Evolutionary conservation across 2,329 filamentous ascomycete genomes (phyloP), one percentile per base, ranked within the genome.

Genomic region (Corynespora cassiicola): DNA sequence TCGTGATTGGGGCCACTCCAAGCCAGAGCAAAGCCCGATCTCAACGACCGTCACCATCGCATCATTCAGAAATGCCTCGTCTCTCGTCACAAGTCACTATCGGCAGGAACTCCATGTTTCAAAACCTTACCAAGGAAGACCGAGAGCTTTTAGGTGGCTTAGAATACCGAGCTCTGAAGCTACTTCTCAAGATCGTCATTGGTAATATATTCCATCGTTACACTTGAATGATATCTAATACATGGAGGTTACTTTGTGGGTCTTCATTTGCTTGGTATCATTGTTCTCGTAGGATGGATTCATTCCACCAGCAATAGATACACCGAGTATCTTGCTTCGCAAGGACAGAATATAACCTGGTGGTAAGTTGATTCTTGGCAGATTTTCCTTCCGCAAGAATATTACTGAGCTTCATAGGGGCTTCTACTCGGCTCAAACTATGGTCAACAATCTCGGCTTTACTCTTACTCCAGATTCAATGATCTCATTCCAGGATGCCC

Each of bases 381-480:
- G n/a, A n/a, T n/a, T n/a, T n/a, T n/a, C n/a, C n/a, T n/a, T n/a
- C n/a, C n/a, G n/a, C n/a, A n/a, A n/a, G n/a, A n/a, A n/a, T n/a
- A n/a, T n/a, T n/a, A n/a, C n/a, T n/a, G n/a, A n/a, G n/a, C n/a
- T n/a, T n/a, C 12, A 28, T 26, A 50, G 50, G 52, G 45, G 36
- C 6, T 41, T 56, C 30, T 56, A 50, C 52, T 74, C 76, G 1
- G 63, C 76, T 1, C 74, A 77, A 47, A 79, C 76, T 2, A 77
- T 77, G 70, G 52, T 72, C 4, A 63, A 72, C 47, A 80, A 80
- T 46, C 65, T 80, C 8, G 78, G 78, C 20, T 75, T 78, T 44
- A 78, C 76, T 1, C 67, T 81, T 7, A 80, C 77, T 0, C 75
- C 77, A 0, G 75, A 79, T 41, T 78, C 74, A 2, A 83, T 88